Percentiles rank a stretch among this genome's conserved stretches.
These are phyloP conservation scores for Tulasnella sp. DNA, from an alignment of 768 basidiomycete species.

Conservation along the genomic window DNA sequence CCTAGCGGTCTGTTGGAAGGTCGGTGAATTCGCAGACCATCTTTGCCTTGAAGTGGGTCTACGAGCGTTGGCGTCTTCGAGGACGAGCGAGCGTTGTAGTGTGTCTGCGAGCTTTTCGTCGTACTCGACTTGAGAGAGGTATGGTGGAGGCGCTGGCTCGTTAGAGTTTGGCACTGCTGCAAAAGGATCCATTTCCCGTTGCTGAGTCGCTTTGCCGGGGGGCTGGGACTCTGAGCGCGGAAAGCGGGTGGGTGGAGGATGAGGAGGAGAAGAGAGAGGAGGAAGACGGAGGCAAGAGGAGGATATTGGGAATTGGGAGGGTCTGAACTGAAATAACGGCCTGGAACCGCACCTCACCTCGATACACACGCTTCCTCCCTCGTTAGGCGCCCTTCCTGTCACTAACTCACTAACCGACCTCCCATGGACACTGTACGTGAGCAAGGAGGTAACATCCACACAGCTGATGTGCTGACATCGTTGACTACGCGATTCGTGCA, in stretches of 20 bases:
- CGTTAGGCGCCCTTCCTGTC: neutral
- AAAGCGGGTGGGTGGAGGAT: neutral
- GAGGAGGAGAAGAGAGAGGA: neutral
- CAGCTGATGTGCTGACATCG: neutral
- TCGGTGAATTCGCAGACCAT: neutral
- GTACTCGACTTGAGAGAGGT: conserved; percentile 42
- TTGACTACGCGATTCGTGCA: neutral
- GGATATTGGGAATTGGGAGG: neutral
- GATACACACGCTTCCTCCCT: neutral
- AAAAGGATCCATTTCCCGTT: conserved; percentile 10
- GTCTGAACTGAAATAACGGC: conserved; percentile 10
- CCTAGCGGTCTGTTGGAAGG: neutral
- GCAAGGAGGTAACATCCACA: neutral
- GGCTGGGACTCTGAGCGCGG: neutral
- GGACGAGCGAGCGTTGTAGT: conserved; percentile 40
- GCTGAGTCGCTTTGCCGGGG: neutral
- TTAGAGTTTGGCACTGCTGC: neutral
- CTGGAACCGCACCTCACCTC: neutral
- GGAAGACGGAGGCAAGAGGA: neutral
- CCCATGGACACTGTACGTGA: conserved; percentile 8
- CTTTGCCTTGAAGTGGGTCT: neutral
- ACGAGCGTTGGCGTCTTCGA: neutral
- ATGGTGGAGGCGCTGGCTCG: conserved; percentile 42
- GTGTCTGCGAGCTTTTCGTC: conserved; percentile 52
- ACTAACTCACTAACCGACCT: neutral